Conservation (phyloP, 768 basidiomycete genomes). For the Baorangia bicolor region DNA sequence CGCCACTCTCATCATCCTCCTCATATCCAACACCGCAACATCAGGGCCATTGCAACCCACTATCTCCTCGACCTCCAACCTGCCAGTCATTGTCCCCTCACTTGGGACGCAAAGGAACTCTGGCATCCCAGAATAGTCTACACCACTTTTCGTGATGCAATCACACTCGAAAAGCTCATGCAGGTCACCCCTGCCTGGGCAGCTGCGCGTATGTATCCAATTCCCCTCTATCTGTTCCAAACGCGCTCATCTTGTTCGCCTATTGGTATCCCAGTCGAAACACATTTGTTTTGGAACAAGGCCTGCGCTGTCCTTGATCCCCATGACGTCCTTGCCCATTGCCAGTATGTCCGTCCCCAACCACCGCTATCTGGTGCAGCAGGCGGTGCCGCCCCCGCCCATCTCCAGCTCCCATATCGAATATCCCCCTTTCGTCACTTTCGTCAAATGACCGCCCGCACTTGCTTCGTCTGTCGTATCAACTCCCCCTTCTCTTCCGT, state of each 20-base stretch:
- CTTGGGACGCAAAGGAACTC: slow-evolving; percentile 47
- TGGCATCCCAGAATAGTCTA: slow-evolving; percentile 68
- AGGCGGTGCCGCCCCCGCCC: slow-evolving; percentile 34
- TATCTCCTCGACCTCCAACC: slow-evolving; percentile 51
- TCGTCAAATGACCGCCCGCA: slow-evolving; percentile 51
- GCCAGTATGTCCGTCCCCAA: slow-evolving; percentile 46
- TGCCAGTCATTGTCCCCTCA: slow-evolving; percentile 45
- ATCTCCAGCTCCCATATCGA: slow-evolving; percentile 35
- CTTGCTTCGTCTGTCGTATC: slow-evolving; percentile 69
- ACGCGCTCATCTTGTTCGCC: slow-evolving; percentile 8
- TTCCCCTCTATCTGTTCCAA: background rate
- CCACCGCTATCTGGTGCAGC: slow-evolving; percentile 26
- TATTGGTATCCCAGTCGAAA: slow-evolving; percentile 48
- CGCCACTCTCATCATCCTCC: slow-evolving; percentile 29
- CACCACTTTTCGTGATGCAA: slow-evolving; percentile 59
- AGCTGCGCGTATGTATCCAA: slow-evolving; percentile 49
- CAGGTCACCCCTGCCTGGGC: slow-evolving; percentile 59
- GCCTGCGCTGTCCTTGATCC: slow-evolving; percentile 64
- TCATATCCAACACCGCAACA: background rate
- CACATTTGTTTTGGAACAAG: slow-evolving; percentile 70
- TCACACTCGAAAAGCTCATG: slow-evolving; percentile 63
- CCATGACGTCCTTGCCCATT: slow-evolving; percentile 49
- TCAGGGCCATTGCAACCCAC: slow-evolving; percentile 41
- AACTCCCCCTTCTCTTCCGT: slow-evolving; percentile 51
- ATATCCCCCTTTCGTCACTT: slow-evolving; percentile 60